phyloP scores from a whole-genome alignment of 2,329 filamentous ascomycete species.

The Colletotrichum theobromicola region DNA sequence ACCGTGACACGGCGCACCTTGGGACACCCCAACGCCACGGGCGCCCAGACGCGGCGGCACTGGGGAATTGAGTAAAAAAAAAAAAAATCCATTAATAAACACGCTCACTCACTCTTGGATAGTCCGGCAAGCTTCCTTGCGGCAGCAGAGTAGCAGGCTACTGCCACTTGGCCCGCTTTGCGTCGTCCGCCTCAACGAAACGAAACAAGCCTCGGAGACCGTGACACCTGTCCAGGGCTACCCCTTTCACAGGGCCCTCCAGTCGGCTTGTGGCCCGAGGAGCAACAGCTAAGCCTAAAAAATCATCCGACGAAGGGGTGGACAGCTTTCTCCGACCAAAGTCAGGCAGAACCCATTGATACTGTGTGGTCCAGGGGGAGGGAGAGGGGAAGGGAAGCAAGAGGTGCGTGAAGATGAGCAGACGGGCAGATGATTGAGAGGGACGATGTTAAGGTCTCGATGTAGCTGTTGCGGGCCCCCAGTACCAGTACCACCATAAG shows the following conservation, averaged over 20 bases:
- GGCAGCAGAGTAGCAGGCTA: constrained; percentile 11
- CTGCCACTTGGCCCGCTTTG: constrained; percentile 14
- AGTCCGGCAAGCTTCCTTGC: constrained; percentile 15
- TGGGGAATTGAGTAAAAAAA: background rate
- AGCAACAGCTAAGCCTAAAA: constrained; percentile 8
- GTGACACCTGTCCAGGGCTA: constrained; percentile 19
- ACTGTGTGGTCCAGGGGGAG: background rate
- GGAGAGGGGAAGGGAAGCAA: background rate
- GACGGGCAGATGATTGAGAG: background rate
- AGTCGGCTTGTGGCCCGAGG: constrained; percentile 13
- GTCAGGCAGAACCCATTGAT: background rate
- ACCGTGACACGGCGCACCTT: background rate
- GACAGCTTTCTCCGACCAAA: background rate
- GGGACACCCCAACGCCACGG: constrained; percentile 5
- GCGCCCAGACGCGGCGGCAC: constrained; percentile 9
- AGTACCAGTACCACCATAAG: background rate
- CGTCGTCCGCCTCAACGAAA: constrained; percentile 21
- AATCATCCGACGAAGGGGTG: constrained; percentile 8
- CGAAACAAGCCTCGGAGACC: constrained; percentile 22
- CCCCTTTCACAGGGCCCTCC: constrained; percentile 1
- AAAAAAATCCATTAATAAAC: constrained; percentile 17
- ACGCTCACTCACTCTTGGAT: constrained; percentile 2
- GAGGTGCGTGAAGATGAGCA: background rate
- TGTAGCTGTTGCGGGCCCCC: background rate
- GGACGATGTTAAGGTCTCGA: background rate